Evolutionary conservation across 148 eudicot species (phyloP).

Genomic region (Nepenthes mirabilis): DNA sequence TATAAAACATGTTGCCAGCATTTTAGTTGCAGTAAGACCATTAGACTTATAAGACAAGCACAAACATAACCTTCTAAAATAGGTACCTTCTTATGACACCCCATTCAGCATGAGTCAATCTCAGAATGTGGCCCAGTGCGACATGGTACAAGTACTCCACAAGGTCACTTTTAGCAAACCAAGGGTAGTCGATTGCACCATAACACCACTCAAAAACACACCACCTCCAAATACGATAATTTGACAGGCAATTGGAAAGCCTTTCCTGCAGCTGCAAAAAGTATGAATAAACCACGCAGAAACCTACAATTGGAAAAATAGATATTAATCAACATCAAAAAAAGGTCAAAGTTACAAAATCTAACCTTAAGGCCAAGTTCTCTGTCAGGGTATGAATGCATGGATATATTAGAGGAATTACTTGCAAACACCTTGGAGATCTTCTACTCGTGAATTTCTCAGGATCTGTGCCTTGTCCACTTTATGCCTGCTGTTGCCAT

Average conservation of each 20-base stretch:
- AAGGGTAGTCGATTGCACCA: slow-evolving; percentile 95
- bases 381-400: slow-evolving; percentile 22
- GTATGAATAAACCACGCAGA: not conserved
- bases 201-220: slow-evolving; percentile 95
- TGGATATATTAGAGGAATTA: slow-evolving; percentile 25
- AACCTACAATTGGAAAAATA: not conserved
- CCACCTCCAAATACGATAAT: slow-evolving; percentile 56
- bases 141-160: slow-evolving; percentile 93
- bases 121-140: slow-evolving; percentile 93
- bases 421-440: slow-evolving; percentile 19
- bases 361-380: slow-evolving; percentile 36
- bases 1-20: not conserved
- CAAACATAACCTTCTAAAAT: not conserved
- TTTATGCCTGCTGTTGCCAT: slow-evolving; percentile 72
- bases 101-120: slow-evolving; percentile 98
- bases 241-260: slow-evolving; percentile 56
- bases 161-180: slow-evolving; percentile 98
- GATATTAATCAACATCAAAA: not conserved
- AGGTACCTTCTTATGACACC: slow-evolving; percentile 93
- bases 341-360: not conserved
- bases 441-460: slow-evolving; percentile 35
- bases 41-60: not conserved
- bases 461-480: slow-evolving; percentile 28
- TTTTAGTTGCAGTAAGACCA: not conserved
- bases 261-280: slow-evolving; percentile 30